phyloP scores from a whole-genome alignment of 176 grass and related monocot genomes.

The Pharus latifolius region DNA sequence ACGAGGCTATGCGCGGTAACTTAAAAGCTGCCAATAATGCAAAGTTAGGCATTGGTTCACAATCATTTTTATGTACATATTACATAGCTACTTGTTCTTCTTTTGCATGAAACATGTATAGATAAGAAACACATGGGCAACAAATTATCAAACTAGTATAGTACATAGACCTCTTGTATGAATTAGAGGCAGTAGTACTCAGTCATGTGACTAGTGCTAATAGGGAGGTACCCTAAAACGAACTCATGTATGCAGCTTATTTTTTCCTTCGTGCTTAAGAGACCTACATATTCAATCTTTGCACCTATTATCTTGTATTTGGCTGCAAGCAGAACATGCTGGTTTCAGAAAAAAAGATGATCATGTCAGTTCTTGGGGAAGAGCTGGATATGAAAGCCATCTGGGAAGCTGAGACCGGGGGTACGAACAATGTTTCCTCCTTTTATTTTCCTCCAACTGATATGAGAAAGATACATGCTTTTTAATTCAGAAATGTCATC shows the following conservation, averaged over 20 bases:
- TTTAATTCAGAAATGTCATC: neutral
- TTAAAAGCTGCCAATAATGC: too few relatives aligned
- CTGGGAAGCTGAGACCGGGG: constrained; percentile 52
- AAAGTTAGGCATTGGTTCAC: too few relatives aligned
- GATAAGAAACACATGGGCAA: constrained; percentile 21
- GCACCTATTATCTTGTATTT: constrained; percentile 12
- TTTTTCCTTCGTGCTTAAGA: neutral
- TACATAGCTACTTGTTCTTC: too few relatives aligned
- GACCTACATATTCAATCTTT: constrained; percentile 5
- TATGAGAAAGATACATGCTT: neutral
- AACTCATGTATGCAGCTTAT: neutral
- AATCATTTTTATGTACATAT: too few relatives aligned
- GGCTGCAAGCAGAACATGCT: neutral
- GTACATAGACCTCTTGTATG: neutral
- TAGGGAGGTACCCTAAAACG: constrained; percentile 20
- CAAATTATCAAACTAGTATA: neutral
- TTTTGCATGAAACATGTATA: too few relatives aligned
- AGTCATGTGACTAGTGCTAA: neutral
- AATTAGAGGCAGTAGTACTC: constrained; percentile 3
- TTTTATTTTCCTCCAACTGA: constrained; percentile 53
- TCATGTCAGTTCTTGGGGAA: constrained; percentile 48
- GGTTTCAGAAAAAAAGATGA: neutral
- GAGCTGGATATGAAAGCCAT: constrained; percentile 61
- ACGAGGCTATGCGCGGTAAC: too few relatives aligned
- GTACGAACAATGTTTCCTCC: constrained; percentile 75